A percentile compares a stretch with the other conserved stretches of the same genome.
Conservation (phyloP, 208 protist genomes). For the Leishmania braziliensis region DNA sequence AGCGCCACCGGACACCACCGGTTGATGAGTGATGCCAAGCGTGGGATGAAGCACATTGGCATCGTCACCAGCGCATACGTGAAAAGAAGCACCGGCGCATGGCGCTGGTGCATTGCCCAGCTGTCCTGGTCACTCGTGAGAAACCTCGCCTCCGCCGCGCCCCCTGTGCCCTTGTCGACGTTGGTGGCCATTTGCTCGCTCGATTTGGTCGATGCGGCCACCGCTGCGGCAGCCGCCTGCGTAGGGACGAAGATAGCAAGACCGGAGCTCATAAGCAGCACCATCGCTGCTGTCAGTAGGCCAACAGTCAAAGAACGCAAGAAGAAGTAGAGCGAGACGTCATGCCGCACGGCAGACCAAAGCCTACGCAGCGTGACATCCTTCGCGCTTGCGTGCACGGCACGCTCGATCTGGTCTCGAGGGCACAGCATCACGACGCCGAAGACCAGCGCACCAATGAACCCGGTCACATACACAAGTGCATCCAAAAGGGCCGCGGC, state of each 20-base stretch:
- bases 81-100: constrained; percentile 26
- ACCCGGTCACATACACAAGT: constrained; percentile 16
- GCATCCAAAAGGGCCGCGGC: constrained; percentile 20
- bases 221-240: constrained; percentile 15
- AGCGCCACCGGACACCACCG: constrained; percentile 31
- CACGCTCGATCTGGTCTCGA: constrained; percentile 28
- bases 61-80: constrained; percentile 25
- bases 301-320: constrained; percentile 30
- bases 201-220: constrained; percentile 16
- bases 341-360: constrained; percentile 24
- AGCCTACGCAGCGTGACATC: constrained; percentile 20
- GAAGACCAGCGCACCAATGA: constrained; percentile 25
- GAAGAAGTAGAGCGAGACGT: constrained; percentile 34
- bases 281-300: constrained; percentile 26
- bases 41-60: constrained; percentile 34
- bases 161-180: constrained; percentile 4
- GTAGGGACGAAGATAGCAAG: constrained; percentile 30
- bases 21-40: constrained; percentile 25
- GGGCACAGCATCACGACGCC: constrained; percentile 34
- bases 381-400: constrained; percentile 23
- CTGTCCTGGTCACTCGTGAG: constrained; percentile 5
- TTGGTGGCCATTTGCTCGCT: constrained; percentile 20
- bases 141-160: constrained; percentile 5
- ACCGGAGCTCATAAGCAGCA: constrained; percentile 26
- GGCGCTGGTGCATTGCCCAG: constrained; percentile 26